Evolutionary conservation across 192 early-diverging fungal genomes (phyloP).

Genomic region (Gamsiella multidivaricata): DNA sequence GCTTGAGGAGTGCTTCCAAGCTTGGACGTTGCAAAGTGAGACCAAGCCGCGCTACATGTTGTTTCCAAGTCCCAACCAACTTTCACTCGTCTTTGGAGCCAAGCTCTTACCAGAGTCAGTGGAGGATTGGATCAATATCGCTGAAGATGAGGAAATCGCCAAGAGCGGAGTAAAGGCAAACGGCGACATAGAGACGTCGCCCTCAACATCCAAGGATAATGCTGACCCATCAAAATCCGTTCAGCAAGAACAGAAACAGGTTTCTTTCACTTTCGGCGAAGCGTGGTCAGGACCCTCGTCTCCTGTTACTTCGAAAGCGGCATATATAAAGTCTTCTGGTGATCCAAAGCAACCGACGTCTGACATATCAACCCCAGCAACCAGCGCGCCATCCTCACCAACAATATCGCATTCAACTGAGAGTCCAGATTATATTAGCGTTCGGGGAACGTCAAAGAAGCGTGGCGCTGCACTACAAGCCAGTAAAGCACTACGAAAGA

Average conservation of each 20-base stretch:
- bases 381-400: constrained; percentile 4
- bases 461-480: constrained; percentile 44
- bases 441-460: constrained; percentile 12
- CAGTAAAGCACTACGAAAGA: constrained; percentile 32
- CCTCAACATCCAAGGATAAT: no score
- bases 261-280: no score
- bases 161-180: background rate
- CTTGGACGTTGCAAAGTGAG: constrained; percentile 68
- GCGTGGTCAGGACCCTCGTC: background rate
- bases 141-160: constrained; percentile 12
- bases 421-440: background rate
- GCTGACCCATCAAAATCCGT: no score
- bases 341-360: background rate
- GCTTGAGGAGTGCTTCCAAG: constrained; percentile 81
- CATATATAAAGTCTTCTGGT: background rate
- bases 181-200: background rate
- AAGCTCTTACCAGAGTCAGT: constrained; percentile 51
- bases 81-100: constrained; percentile 66
- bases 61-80: constrained; percentile 63
- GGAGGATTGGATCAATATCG: constrained; percentile 55
- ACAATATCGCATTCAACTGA: background rate
- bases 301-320: background rate
- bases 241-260: no score
- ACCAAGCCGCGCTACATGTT: constrained; percentile 64
- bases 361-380: background rate